Evolutionary conservation across 805 yeast genomes (phyloP), one percentile per base, ranked within the genome.

Genomic region (Suhomyces xylopsoci): DNA sequence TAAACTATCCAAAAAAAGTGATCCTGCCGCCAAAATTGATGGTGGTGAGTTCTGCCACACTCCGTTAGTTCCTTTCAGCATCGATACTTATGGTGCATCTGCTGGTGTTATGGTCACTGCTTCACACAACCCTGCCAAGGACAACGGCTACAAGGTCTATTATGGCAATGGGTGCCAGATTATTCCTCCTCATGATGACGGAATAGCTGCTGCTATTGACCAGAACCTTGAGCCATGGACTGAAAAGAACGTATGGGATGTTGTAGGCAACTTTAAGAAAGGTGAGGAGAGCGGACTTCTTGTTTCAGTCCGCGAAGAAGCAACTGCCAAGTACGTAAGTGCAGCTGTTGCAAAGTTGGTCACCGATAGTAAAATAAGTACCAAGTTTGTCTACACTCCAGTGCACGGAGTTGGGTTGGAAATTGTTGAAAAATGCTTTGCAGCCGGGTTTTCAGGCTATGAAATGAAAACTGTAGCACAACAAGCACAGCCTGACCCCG

Each of bases 71-170:
- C 98, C 99, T 1, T 93, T 88, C 68, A 83, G 88, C 0, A 86
- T 93, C 24, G 89, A 88, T 56, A 62, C 73, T 26, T 77, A 70
- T 51, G 57, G 69, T 0, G 88, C 96, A 0, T 74, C 85, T 0
- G 89, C 85, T 48, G 99, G 98, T 20, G 87, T 93, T 1, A 92
- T 92, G 97, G 82, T 92, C 26, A 90, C 97, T 0, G 96, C 97
- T 1, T 87, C 94, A 49, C 96, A 89, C 63, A 88, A 88, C 64
- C 93, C 94, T 1, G 87, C 87, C 32, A 74, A 81, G 65, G 97
- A 91, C 65, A 92, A 92, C 63, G 98, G 98, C 0, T 93, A 90
- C 71, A 93, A 93, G 64, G 98, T 93, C 0, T 93, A 94, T 72
- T 90, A 94, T 83, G 74, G 78, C 8, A 93, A 93, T 65, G 98